Evolutionary conservation across 2,329 filamentous ascomycete species (phyloP), one percentile per base, ranked within the genome.

Genomic region (Coniochaeta ligniaria): DNA sequence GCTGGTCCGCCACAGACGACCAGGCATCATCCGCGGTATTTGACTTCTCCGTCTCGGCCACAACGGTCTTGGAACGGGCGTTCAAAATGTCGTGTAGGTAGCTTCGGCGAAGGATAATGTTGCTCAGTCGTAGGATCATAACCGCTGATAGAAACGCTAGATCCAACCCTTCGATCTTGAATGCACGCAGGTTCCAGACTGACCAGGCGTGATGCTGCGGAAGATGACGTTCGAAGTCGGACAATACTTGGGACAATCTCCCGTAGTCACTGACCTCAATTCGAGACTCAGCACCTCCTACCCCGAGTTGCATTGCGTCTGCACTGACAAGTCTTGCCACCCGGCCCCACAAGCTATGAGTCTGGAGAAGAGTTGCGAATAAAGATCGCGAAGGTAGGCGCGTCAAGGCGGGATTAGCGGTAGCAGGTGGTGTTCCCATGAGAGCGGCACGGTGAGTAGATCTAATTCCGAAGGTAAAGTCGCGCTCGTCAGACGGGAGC

Each of bases 331-430:
- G 52, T 16, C 73, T 61, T 1, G 73, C 73, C 2, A 75, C 68
- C 45, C 67, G 65, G 14, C 74, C 74, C 73, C 72, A 76, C 26
- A 75, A 64, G 38, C 68, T 70, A 59, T 76, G 74, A 1, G 71
- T 66, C 61, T 76, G 72, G 12, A 76, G 68, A 2, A 76, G 66
- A 3, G 69, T 72, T 2, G 74, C 74, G 63, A 76, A 76, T 7
- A 76, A 67, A 47, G 72, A 75, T 14, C 72, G 64, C 1, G 64
- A 61, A 2, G 66, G 63, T 0, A 66, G 61, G 24, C 61, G 60
- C 6, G 67, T 64, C 8, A 72, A 61, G 0, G 63, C 60, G 1
- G 72, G 71, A 47, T 72, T 63, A 2, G 60, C 58, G 8, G 62
- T 58, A 1, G 71, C 70, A 0, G 74, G 69, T 16, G 67, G 65